Evolutionary conservation across 2,329 filamentous ascomycete genomes (phyloP), one percentile per base, ranked within the genome.

Genomic region (Botryotinia narcissicola): DNA sequence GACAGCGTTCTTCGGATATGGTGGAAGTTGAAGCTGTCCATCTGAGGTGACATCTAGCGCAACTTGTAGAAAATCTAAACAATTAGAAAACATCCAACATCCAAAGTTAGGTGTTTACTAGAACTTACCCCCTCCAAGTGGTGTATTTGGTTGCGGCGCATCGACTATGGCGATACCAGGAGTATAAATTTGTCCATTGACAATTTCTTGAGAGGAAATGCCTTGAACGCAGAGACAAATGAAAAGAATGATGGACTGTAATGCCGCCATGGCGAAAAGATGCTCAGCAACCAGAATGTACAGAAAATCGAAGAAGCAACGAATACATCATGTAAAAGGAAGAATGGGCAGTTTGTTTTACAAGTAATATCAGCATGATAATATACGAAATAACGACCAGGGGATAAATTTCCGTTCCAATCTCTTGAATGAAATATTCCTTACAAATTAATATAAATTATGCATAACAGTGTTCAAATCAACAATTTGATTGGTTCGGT

Each of bases 111-210:
- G 51, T 51, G 59, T 69, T 62, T n/a, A n/a, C 18, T 40, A 42
- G 70, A 60, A 84, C 87, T 78, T 81, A 89, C 89, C 86, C 81
- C 89, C 89, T 75, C 90, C 90, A 51, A 91, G 80, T 1, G 90
- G 89, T 18, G 89, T 91, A 69, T 87, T 86, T 8, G 89, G 89
- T 75, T 92, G 89, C 20, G 89, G 89, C 46, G 91, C 86, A 81
- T 92, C 87, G 51, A 93, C 83, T 73, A 93, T 87, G 37, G 87
- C 90, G 72, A 93, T 86, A 0, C 91, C 91, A 0, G 91, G 90
- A 0, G 91, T 93, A 78, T 87, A 92, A 71, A 93, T 87, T 77
- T 93, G 90, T 25, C 91, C 91, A 76, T 88, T 88, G 35, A 88
- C 82, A 70, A 89, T 86, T 32, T 86, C 88, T 77, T 91, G 91